These are phyloP conservation scores for Elsinoe perseae DNA, from an alignment of 2,329 filamentous ascomycete species.

Conservation along the genomic window DNA sequence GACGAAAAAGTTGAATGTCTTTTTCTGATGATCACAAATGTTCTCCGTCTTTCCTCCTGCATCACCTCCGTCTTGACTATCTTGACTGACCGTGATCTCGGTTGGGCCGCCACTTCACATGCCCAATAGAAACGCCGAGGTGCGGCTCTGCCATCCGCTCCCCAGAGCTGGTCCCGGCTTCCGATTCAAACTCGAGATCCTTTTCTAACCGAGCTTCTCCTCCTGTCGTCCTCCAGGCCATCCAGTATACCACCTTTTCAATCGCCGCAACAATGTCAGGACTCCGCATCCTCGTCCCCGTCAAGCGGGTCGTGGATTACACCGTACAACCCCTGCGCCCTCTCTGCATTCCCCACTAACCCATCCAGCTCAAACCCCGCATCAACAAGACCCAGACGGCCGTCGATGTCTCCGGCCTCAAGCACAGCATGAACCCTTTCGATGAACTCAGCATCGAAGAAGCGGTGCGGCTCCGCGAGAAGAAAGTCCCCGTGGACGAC, in stretches of 20 bases:
- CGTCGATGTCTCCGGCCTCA: slow-evolving; percentile 86
- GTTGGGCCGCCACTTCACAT: slow-evolving; percentile 3
- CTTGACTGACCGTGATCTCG: too few relatives aligned
- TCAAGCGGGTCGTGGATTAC: slow-evolving; percentile 54
- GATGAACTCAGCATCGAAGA: slow-evolving; percentile 98
- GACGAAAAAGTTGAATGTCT: slow-evolving; percentile 15
- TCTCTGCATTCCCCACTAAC: slow-evolving; percentile 4
- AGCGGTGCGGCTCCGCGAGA: slow-evolving; percentile 87
- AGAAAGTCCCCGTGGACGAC: slow-evolving; percentile 65
- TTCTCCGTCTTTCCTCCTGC: too few relatives aligned
- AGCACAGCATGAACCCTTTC: slow-evolving; percentile 98
- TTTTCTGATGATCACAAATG: slow-evolving; percentile 8
- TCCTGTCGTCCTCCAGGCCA: background rate
- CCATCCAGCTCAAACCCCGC: slow-evolving; percentile 56
- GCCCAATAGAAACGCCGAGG: slow-evolving; percentile 3
- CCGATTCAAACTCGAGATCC: slow-evolving; percentile 2
- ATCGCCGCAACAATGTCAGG: slow-evolving; percentile 23
- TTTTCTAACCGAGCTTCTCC: slow-evolving; percentile 15
- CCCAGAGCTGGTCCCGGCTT: slow-evolving; percentile 7
- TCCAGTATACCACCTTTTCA: background rate
- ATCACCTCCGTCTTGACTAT: too few relatives aligned
- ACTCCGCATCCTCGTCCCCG: slow-evolving; percentile 48
- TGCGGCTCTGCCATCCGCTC: slow-evolving; percentile 10
- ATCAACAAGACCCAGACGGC: slow-evolving; percentile 69
- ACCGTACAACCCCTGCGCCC: slow-evolving; percentile 36